Evolutionary conservation across 257 asterid genomes (phyloP).

Genomic region (Capsicum baccatum): DNA sequence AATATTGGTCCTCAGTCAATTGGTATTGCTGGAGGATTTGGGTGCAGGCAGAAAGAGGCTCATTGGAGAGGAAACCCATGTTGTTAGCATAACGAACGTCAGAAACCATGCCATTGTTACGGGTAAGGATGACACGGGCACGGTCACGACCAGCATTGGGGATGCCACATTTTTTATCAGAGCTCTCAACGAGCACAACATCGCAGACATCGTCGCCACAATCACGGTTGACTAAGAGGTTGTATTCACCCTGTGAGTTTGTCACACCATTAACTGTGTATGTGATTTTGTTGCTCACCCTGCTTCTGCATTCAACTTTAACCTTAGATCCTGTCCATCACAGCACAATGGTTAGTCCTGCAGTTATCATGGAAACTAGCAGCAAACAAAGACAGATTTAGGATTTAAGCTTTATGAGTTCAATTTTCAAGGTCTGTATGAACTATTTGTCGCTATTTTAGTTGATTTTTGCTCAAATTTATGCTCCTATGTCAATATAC

Average conservation of each 20-base stretch:
- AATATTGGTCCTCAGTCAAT: slow-evolving; percentile 48
- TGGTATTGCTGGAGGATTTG: slow-evolving; percentile 69
- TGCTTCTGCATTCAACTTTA: slow-evolving; percentile 59
- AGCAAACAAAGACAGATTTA: no score
- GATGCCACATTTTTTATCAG: slow-evolving; percentile 52
- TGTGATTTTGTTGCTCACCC: slow-evolving; percentile 38
- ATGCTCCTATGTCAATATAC: no score
- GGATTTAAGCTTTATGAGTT: no score
- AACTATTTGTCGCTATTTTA: no score
- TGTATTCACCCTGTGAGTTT: slow-evolving; percentile 53
- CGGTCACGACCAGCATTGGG: slow-evolving; percentile 70
- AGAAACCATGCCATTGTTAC: slow-evolving; percentile 74
- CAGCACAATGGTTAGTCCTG: no score
- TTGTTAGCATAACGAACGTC: slow-evolving; percentile 59
- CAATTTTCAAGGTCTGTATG: no score
- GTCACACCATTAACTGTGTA: slow-evolving; percentile 48
- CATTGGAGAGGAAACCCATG: slow-evolving; percentile 58
- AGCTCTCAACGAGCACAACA: slow-evolving; percentile 52
- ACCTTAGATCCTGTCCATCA: slow-evolving; percentile 56
- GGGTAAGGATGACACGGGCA: slow-evolving; percentile 69
- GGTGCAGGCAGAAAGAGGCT: slow-evolving; percentile 61
- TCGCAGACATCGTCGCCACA: slow-evolving; percentile 70
- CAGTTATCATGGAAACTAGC: no score
- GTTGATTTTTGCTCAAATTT: no score
- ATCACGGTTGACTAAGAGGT: slow-evolving; percentile 55